phyloP scores from a whole-genome alignment of 345 rosid species.

The Toxicodendron radicans region DNA sequence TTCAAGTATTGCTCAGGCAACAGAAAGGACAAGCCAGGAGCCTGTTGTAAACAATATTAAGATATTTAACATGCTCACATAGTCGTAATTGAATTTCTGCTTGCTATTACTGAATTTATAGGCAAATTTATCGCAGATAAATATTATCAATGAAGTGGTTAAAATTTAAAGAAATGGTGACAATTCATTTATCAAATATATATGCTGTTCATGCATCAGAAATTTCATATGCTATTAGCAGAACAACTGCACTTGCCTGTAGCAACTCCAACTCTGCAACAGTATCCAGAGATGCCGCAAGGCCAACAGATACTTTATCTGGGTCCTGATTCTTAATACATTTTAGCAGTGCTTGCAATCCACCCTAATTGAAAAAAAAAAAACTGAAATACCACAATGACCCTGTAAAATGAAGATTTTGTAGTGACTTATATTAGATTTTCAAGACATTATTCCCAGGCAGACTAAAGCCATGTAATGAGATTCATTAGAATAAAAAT shows the following conservation, averaged over 20 bases:
- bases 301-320: constrained; percentile 82
- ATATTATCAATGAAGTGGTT: not conserved
- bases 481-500: not conserved
- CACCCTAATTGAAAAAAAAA: constrained; percentile 57
- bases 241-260: constrained; percentile 50
- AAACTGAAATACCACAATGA: constrained; percentile 12
- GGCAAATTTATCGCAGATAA: not conserved
- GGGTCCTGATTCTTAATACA: constrained; percentile 84
- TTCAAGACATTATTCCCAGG: constrained; percentile 14
- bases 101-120: not conserved
- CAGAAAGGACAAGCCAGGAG: constrained; percentile 93
- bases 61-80: constrained; percentile 15
- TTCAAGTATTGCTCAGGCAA: constrained; percentile 79
- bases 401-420: constrained; percentile 10
- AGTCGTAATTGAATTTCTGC: not conserved
- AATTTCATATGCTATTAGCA: not conserved
- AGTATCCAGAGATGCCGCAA: constrained; percentile 77
- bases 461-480: not conserved
- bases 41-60: constrained; percentile 50
- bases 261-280: constrained; percentile 87
- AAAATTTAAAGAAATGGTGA: constrained; percentile 1
- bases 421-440: not conserved
- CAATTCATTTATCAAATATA: not conserved
- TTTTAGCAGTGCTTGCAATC: constrained; percentile 71
- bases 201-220: constrained; percentile 9